phyloP scores from a whole-genome alignment of 768 basidiomycete genomes.

The Termitomyces sp. region DNA sequence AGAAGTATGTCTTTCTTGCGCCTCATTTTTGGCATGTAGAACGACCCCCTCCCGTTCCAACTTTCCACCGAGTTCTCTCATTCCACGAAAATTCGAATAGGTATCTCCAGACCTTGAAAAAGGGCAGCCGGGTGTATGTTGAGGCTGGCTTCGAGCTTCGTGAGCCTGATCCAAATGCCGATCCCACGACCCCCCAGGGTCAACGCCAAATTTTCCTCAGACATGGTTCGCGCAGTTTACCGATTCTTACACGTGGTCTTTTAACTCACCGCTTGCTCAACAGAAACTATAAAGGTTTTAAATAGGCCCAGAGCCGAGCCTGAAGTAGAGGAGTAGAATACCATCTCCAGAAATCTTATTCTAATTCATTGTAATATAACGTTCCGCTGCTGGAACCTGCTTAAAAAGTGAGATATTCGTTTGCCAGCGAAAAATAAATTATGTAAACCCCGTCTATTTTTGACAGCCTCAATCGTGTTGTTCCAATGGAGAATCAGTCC shows the following conservation, averaged over 20 bases:
- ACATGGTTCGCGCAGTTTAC: slow-evolving; percentile 50
- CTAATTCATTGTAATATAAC: background rate
- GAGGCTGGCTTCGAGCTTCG: slow-evolving; percentile 76
- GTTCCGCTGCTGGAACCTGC: too few species aligned
- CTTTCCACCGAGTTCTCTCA: slow-evolving; percentile 75
- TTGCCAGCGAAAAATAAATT: background rate
- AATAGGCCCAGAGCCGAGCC: slow-evolving; percentile 12
- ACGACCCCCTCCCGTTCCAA: slow-evolving; percentile 45
- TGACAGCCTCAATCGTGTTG: background rate
- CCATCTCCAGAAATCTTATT: background rate
- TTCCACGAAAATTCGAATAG: slow-evolving; percentile 60
- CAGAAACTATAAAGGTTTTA: slow-evolving; percentile 54
- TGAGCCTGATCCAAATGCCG: slow-evolving; percentile 62
- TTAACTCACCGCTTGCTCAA: background rate
- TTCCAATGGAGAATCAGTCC: slow-evolving; percentile 35
- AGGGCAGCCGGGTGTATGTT: slow-evolving; percentile 71
- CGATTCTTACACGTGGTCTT: background rate
- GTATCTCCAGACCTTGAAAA: slow-evolving; percentile 59
- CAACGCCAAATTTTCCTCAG: slow-evolving; percentile 81
- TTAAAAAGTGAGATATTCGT: too few species aligned
- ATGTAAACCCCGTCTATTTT: background rate
- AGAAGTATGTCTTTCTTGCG: background rate
- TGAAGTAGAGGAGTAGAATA: slow-evolving; percentile 6
- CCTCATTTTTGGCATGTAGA: slow-evolving; percentile 28
- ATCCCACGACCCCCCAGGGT: slow-evolving; percentile 59